Evolutionary conservation across 768 basidiomycete genomes (phyloP).

Genomic region (Fistulinella prunicolor): DNA sequence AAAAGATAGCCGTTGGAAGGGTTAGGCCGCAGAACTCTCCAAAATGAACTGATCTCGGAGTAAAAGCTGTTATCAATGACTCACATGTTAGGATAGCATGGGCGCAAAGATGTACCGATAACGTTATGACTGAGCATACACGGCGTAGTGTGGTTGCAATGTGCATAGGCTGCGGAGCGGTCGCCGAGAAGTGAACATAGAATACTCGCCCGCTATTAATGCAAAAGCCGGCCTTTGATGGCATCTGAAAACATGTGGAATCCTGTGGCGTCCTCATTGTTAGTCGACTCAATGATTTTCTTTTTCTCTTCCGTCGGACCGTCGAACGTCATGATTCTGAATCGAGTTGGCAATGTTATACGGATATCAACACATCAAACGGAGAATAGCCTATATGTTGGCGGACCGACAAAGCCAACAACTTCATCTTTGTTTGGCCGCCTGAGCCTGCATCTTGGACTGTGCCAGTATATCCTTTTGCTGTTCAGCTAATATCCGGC

Average conservation of each 20-base stretch:
- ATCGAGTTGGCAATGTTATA: neutral
- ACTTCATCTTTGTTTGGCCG: conserved; percentile 24
- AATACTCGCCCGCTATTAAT: too few species aligned
- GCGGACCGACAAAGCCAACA: too few species aligned
- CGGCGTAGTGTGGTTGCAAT: neutral
- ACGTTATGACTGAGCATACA: neutral
- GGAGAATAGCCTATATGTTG: neutral
- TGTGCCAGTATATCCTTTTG: conserved; percentile 69
- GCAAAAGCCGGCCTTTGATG: too few species aligned
- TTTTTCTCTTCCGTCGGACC: conserved; percentile 2
- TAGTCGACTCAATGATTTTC: neutral
- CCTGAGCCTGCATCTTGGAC: conserved; percentile 36
- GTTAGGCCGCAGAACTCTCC: neutral
- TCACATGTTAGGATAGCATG: neutral
- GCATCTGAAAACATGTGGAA: neutral
- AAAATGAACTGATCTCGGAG: neutral
- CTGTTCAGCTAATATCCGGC: conserved; percentile 75
- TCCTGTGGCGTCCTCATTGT: neutral
- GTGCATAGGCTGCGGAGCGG: neutral
- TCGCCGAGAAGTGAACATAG: neutral
- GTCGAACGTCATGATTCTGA: neutral
- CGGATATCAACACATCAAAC: conserved; percentile 4
- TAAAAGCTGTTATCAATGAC: neutral
- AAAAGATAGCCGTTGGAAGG: neutral
- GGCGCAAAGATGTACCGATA: neutral